phyloP scores from a whole-genome alignment of 2,329 filamentous ascomycete species.

The Coccinonectria pachysandricola region DNA sequence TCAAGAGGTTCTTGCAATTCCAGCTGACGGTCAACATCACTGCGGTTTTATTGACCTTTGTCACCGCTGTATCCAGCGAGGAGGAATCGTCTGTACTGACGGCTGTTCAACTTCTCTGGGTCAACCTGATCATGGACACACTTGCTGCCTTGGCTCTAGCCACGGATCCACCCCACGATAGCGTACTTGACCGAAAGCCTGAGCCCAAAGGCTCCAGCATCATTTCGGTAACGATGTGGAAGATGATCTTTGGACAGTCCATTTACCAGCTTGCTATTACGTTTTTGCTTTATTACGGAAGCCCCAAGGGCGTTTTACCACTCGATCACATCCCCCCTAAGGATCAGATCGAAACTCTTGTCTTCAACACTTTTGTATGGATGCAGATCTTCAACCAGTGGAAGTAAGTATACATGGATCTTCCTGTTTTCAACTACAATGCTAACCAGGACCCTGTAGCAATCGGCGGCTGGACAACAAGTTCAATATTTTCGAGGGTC shows the following conservation, averaged over 20 bases:
- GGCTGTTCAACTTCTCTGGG: conserved; percentile 88
- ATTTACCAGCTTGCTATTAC: conserved; percentile 77
- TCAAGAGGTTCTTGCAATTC: conserved; percentile 68
- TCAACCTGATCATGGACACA: conserved; percentile 96
- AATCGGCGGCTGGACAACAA: conserved; percentile 89
- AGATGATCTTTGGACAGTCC: conserved; percentile 94
- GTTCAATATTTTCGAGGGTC: conserved; percentile 91
- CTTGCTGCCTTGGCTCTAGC: conserved; percentile 82
- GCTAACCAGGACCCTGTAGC: conserved; percentile 28
- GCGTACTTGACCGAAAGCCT: conserved; percentile 67
- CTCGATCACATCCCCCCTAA: conserved; percentile 31
- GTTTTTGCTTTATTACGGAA: conserved; percentile 72
- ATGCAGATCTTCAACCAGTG: conserved; percentile 99
- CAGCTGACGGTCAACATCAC: conserved; percentile 87
- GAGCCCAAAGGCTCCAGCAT: conserved; percentile 47
- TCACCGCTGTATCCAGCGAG: conserved; percentile 66
- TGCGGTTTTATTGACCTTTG: conserved; percentile 76
- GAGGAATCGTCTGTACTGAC: conserved; percentile 68
- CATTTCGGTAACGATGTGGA: conserved; percentile 93
- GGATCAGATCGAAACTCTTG: conserved; percentile 60
- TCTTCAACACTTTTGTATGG: conserved; percentile 99
- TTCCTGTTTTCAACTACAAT: too few relatives aligned
- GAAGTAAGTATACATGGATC: conserved; percentile 57
- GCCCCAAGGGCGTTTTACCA: conserved; percentile 30
- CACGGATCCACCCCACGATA: conserved; percentile 78